Evolutionary conservation across 768 basidiomycete species (phyloP), one percentile per base, ranked within the genome.

Genomic region (Collybiopsis confluens): DNA sequence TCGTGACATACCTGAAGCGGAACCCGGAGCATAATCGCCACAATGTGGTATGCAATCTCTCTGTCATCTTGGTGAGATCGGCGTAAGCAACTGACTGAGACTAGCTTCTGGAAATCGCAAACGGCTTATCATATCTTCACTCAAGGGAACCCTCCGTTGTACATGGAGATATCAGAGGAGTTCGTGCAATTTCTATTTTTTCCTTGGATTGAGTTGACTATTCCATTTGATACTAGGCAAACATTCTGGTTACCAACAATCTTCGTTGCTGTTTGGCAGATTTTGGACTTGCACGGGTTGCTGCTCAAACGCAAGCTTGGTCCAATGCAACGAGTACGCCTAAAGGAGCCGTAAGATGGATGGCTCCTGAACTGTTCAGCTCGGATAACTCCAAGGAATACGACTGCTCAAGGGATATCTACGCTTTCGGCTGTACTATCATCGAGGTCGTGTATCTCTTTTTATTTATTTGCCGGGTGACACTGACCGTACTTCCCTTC

Each of bases 91-190:
- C n/a, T n/a, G n/a, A n/a, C n/a, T n/a, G n/a, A n/a, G 15, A 9
- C 6, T 40, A 40, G 38, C 16, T 40, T 15, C 18, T 4, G 8
- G 38, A 40, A 15, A 40, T 40, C 38, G 38, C 38, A 40, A n/a
- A 7, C 6, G 30, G 30, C 13, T 13, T 33, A 33, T 13, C 5
- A 6, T 33, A 33, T 33, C 30, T 33, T 6, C 30, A 33, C 13
- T 33, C 30, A 6, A 33, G 30, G 13, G 30, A 33, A 33, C 30
- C 30, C 30, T 13, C 30, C 6, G 38, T 20, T 5, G 16, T 16
- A 24, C 75, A 76, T 35, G 69, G 68, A 38, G 74, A 76, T 54
- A 62, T 76, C 41, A 73, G 73, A 60, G 38, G 38, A 6, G 38
- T 40, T 4, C 6, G 38, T 40, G 38, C 18, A 15, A n/a, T n/a